A percentile compares a stretch with the other conserved stretches of the same genome.
phyloP scores from a whole-genome alignment of 1,284 basidiomycete species.

The Fomitopsis betulina region DNA sequence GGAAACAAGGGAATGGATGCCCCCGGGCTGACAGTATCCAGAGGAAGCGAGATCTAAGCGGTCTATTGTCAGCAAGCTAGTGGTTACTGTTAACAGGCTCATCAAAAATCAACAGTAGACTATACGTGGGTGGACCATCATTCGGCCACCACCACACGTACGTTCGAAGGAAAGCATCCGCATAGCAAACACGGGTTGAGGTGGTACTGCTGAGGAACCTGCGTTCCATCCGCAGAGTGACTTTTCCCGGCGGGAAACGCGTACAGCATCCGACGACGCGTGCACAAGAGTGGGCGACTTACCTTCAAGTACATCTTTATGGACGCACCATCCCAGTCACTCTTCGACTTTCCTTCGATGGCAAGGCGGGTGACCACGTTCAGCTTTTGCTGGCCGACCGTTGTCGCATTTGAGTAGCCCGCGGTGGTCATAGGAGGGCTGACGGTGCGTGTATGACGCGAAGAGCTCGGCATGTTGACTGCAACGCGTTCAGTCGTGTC shows the following conservation, averaged over 20 bases:
- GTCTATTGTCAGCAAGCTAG: background rate
- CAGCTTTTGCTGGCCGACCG: constrained; percentile 40
- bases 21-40: constrained; percentile 58
- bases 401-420: constrained; percentile 26
- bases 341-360: constrained; percentile 68
- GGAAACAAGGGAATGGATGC: constrained; percentile 68
- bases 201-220: background rate
- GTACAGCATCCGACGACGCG: background rate
- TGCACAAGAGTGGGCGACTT: constrained; percentile 13
- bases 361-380: constrained; percentile 71
- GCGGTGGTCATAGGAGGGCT: constrained; percentile 40
- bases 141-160: background rate
- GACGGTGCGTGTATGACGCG: constrained; percentile 30
- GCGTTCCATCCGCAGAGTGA: background rate
- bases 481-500: background rate
- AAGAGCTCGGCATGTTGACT: constrained; percentile 21
- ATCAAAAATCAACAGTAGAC: background rate
- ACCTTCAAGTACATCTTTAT: constrained; percentile 77
- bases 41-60: constrained; percentile 57
- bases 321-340: constrained; percentile 55
- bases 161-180: no score
- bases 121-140: background rate
- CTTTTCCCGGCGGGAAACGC: background rate
- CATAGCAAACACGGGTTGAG: background rate
- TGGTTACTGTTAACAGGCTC: background rate